Evolutionary conservation across 306 rosid species (phyloP).

Genomic region (Hylodesmum podocarpum): DNA sequence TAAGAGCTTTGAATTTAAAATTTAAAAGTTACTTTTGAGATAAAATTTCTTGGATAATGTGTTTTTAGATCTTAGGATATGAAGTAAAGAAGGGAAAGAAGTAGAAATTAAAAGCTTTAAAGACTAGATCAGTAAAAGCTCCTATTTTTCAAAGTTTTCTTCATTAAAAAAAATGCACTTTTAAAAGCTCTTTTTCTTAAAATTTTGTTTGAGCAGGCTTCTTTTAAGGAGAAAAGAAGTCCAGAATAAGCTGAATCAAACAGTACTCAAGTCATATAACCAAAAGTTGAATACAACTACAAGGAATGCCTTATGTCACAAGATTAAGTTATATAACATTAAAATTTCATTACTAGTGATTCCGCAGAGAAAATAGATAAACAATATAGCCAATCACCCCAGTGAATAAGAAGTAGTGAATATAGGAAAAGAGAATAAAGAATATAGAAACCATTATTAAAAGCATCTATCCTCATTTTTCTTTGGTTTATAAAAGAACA

Average conservation of each 20-base stretch:
- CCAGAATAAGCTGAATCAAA: background rate
- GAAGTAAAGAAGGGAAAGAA: background rate
- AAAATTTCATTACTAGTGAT: background rate
- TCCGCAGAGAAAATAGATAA: background rate
- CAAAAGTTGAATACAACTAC: background rate
- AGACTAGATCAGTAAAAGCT: background rate
- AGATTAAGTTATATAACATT: background rate
- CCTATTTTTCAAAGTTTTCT: background rate
- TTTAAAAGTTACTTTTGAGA: background rate
- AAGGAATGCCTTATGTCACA: background rate
- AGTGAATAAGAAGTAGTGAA: background rate
- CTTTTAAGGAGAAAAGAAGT: background rate
- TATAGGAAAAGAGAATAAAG: background rate
- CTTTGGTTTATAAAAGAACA: background rate
- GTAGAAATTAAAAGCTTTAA: background rate
- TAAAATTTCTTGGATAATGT: background rate
- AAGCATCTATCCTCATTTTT: background rate
- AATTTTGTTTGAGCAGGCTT: background rate
- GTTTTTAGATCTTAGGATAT: background rate
- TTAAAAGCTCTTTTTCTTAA: background rate
- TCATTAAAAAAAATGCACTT: background rate
- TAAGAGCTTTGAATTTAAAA: background rate
- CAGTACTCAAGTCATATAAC: background rate
- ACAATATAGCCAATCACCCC: background rate
- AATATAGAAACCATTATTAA: background rate